Evolutionary conservation across 345 rosid genomes (phyloP), one percentile per base, ranked within the genome.

Genomic region (Cochlearia excelsa): DNA sequence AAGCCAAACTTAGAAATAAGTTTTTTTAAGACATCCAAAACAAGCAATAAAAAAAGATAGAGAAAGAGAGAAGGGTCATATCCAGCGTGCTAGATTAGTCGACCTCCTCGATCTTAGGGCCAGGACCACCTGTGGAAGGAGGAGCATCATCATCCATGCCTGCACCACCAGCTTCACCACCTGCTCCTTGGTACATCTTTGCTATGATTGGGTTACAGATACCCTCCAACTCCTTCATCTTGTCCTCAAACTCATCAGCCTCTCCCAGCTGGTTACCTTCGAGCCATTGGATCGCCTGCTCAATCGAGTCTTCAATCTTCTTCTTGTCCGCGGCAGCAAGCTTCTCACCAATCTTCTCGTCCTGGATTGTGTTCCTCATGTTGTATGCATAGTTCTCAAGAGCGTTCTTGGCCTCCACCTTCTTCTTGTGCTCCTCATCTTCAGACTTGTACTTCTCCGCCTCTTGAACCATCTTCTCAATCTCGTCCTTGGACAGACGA

Each of bases 101-200:
- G 30, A 61, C 66, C 39, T 65, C 69, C 62, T 54, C 47, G 4
- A 65, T 83, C 82, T 81, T 79, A 3, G 85, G 88, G 26, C 86
- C 86, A 65, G 82, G 78, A 66, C 84, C 79, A 44, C 81, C 65
- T 9, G 51, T 40, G 30, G 61, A 16, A 61, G 65, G 65, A 27
- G 65, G 65, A 49, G 26, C 46, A n/a, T 48, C 47, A 2, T 53
- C 69, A 1, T 11, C 77, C 45, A 57, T 75, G n/a, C 72, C 71
- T 11, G 59, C 51, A 5, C 52, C 80, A 78, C 43, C 43, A 1
- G 41, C 56, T 37, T 37, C 40, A 37, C 40, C 40, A 47, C 33
- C 51, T 35, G 84, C 75, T n/a, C 84, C 83, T 44, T 78, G 70
- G 69, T 82, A 83, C 81, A 81, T 79, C 72, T 83, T 81, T 1